A percentile compares a stretch with the other conserved stretches of the same genome.
Conservation (phyloP, 352 stramenopile species). For the Albugo candida region DNA sequence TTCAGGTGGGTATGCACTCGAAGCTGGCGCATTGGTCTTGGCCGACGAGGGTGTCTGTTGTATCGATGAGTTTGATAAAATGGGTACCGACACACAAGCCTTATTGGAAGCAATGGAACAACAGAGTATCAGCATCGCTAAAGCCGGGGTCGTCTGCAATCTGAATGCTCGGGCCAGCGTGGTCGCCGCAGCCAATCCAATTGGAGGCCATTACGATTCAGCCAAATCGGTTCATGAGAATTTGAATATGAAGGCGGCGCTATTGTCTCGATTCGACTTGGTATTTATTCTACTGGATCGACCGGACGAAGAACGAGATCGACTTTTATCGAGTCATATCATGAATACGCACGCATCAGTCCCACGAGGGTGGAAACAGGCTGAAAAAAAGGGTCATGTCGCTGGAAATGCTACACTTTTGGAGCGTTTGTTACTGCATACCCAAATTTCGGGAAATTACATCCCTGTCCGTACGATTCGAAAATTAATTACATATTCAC, state of each 20-base stretch:
- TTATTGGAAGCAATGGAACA: slow-evolving; percentile 98
- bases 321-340: slow-evolving; percentile 87
- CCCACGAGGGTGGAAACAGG: slow-evolving; percentile 9
- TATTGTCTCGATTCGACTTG: slow-evolving; percentile 94
- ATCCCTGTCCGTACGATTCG: slow-evolving; percentile 77
- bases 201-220: slow-evolving; percentile 92
- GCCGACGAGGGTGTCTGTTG: slow-evolving; percentile 91
- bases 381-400: slow-evolving; percentile 1
- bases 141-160: slow-evolving; percentile 85
- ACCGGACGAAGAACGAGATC: slow-evolving; percentile 84
- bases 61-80: slow-evolving; percentile 99
- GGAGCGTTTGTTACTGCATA: slow-evolving; percentile 1
- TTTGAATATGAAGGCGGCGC: slow-evolving; percentile 88
- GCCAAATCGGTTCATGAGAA: slow-evolving; percentile 90
- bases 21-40: slow-evolving; percentile 85
- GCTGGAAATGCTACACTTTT: slow-evolving; percentile 1
- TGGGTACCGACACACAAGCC: slow-evolving; percentile 79
- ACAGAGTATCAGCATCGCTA: slow-evolving; percentile 91
- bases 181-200: slow-evolving; percentile 93
- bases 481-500: slow-evolving; percentile 96
- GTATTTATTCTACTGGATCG: slow-evolving; percentile 94
- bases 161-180: slow-evolving; percentile 89
- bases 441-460: too few relatives aligned
- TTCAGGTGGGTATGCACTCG: slow-evolving; percentile 79
- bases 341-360: slow-evolving; percentile 71